Percentiles rank a stretch among this genome's conserved stretches.
These are phyloP conservation scores for Chalaropsis ovoidea DNA, from an alignment of 2,329 filamentous ascomycete genomes.

Conservation along the genomic window DNA sequence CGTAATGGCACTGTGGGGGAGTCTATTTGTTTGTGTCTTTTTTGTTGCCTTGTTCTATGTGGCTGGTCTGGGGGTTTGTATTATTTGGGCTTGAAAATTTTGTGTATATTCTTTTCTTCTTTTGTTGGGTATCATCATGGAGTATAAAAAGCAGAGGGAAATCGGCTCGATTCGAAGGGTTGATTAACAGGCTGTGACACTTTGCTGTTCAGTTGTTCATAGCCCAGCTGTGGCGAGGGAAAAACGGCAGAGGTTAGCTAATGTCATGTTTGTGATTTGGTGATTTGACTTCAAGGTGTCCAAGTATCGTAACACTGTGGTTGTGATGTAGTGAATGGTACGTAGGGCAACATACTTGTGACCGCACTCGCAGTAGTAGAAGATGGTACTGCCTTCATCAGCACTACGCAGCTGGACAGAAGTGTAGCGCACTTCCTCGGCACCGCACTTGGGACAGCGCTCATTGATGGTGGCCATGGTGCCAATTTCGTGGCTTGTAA, in stretches of 20 bases:
- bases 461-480: slow-evolving; percentile 59
- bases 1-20: slow-evolving; percentile 29
- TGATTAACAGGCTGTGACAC: slow-evolving; percentile 6
- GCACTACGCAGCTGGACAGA: slow-evolving; percentile 80
- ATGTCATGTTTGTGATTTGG: slow-evolving; percentile 19
- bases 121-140: slow-evolving; percentile 26
- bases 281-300: not conserved
- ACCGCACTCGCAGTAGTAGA: slow-evolving; percentile 81
- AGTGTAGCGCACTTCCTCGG: slow-evolving; percentile 73
- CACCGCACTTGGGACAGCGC: slow-evolving; percentile 70
- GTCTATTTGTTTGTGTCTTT: slow-evolving; percentile 4
- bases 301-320: not conserved
- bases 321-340: not conserved
- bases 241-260: slow-evolving; percentile 28
- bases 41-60: not conserved
- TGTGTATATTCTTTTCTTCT: slow-evolving; percentile 25
- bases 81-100: slow-evolving; percentile 21
- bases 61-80: not conserved
- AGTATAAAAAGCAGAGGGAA: slow-evolving; percentile 21
- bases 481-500: slow-evolving; percentile 66
- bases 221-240: slow-evolving; percentile 38
- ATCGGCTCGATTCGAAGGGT: slow-evolving; percentile 19
- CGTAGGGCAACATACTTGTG: slow-evolving; percentile 52
- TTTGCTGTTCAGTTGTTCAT: slow-evolving; percentile 45
- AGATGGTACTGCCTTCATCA: slow-evolving; percentile 88